These are phyloP conservation scores for Albophoma yamanashiensis DNA, from an alignment of 2,329 filamentous ascomycete genomes.

Conservation along the genomic window DNA sequence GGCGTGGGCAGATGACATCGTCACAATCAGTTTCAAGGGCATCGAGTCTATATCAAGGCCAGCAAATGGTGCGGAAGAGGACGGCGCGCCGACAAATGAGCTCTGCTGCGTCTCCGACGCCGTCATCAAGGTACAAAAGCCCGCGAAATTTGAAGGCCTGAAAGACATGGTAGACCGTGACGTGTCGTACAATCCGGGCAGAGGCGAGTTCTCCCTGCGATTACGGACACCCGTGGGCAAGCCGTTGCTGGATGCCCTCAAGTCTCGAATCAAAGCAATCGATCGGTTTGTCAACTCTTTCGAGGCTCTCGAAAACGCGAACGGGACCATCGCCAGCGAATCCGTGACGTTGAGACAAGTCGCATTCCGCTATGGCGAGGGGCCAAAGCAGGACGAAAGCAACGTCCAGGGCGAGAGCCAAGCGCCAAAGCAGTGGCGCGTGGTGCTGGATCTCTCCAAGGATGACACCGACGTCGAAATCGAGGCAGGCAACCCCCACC, in stretches of 20 bases:
- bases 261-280: slow-evolving; percentile 52
- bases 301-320: slow-evolving; percentile 48
- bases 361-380: slow-evolving; percentile 54
- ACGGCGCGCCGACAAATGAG: slow-evolving; percentile 5
- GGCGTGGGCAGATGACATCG: slow-evolving; percentile 48
- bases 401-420: background rate
- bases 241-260: slow-evolving; percentile 47
- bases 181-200: slow-evolving; percentile 47
- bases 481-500: slow-evolving; percentile 54
- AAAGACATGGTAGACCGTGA: slow-evolving; percentile 46
- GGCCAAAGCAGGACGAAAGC: slow-evolving; percentile 1
- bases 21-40: slow-evolving; percentile 47
- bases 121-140: slow-evolving; percentile 41
- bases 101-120: slow-evolving; percentile 38
- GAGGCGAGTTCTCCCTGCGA: slow-evolving; percentile 53
- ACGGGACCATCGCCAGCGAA: slow-evolving; percentile 44
- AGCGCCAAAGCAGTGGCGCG: slow-evolving; percentile 30
- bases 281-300: slow-evolving; percentile 62
- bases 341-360: slow-evolving; percentile 52
- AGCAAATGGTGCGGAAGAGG: slow-evolving; percentile 2
- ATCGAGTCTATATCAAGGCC: slow-evolving; percentile 18
- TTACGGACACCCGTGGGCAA: slow-evolving; percentile 48
- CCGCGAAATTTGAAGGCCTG: slow-evolving; percentile 43
- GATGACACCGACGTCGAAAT: slow-evolving; percentile 48
- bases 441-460: slow-evolving; percentile 45